Conservation (phyloP, 352 stramenopile genomes). For the Globisporangium cystogenes region DNA sequence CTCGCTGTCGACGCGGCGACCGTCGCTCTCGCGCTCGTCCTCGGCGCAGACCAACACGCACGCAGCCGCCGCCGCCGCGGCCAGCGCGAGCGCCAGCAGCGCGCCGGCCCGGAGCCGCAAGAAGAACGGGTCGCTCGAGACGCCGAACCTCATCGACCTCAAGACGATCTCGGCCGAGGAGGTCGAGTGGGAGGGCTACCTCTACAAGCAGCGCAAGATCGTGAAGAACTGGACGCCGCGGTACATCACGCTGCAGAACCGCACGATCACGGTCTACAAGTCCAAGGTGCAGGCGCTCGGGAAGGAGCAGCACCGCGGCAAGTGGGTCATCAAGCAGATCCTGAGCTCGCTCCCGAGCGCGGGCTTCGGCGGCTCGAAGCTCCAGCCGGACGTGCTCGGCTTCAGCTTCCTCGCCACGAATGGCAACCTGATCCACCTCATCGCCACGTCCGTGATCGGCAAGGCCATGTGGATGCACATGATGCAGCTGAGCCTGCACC, state of each 20-base stretch:
- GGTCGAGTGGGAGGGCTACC: conserved; percentile 84
- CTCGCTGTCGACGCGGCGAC: conserved; percentile 17
- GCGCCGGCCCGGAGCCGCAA: conserved; percentile 4
- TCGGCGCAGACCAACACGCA: conserved; percentile 21
- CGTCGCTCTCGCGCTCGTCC: conserved; percentile 28
- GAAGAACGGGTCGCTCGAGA: conserved; percentile 23
- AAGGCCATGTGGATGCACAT: conserved; percentile 83
- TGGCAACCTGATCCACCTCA: conserved; percentile 80
- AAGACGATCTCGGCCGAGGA: conserved; percentile 84
- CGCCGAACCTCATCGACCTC: conserved; percentile 82
- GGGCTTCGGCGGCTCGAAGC: conserved; percentile 73
- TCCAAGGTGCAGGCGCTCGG: conserved; percentile 81
- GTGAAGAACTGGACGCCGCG: conserved; percentile 87
- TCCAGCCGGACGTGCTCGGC: conserved; percentile 68
- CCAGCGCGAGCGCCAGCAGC: not conserved
- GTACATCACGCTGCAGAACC: conserved; percentile 84
- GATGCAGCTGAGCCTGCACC: conserved; percentile 65
- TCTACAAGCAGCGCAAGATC: conserved; percentile 89
- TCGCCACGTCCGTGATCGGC: conserved; percentile 64
- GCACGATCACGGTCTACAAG: conserved; percentile 81
- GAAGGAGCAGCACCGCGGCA: conserved; percentile 71
- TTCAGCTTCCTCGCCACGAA: conserved; percentile 85
- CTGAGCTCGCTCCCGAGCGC: conserved; percentile 70
- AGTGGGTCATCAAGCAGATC: conserved; percentile 81
- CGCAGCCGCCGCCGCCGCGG: conserved; percentile 1